Base-by-base conservation (phyloP, 495 filamentous ascomycete species). In the Hypoxylon rickii region DNA sequence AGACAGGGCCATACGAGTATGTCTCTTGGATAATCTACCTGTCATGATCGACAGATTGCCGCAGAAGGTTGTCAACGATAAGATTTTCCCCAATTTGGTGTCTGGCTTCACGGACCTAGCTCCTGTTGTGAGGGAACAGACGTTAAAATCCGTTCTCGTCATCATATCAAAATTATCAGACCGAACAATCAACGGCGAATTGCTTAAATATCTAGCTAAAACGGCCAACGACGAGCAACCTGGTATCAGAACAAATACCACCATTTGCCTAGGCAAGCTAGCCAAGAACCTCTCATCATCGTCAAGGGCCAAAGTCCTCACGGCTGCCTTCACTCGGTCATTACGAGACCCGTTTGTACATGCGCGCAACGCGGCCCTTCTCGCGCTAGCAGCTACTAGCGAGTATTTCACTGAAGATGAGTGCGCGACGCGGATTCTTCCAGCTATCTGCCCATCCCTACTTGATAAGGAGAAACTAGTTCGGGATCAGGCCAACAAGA, bases 211-310 rank as follows among this genome's bases (percentile, higher is more conserved):
- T 66, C 78, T 98, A 17, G 95, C 94, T 44, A 96, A 96, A 65
- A 97, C 93, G 5, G 89, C 94, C 31, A 97, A 97, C 61, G 94
- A 98, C 57, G 93, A 97, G 65, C 93, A 98, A 63, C 93, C 95
- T 13, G 94, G 94, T 5, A 98, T 98, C 45, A 83, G 94, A 53
- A 98, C 94, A 5, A 98, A 98, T 67, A 98, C 94, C 0, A 97
- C 95, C 0, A 97, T 98, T 21, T 97, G 94, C 66, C 73, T 98
- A 7, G 94, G 94, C 11, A 96, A 94, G 61, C 96, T 98, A 55
- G 92, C 94, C 1, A 92, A 89, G 61, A 88, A 96, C 61, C 75
- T 98, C 12, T 89, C 91, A 1, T 73, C 82, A 16, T 84, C 83
- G 70, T 89, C 86, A 7, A 80, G 93, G 49, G 80, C 87, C 39